Evolutionary conservation across 345 rosid species (phyloP), one percentile per base, ranked within the genome.

Genomic region (Eucalyptus melliodora): DNA sequence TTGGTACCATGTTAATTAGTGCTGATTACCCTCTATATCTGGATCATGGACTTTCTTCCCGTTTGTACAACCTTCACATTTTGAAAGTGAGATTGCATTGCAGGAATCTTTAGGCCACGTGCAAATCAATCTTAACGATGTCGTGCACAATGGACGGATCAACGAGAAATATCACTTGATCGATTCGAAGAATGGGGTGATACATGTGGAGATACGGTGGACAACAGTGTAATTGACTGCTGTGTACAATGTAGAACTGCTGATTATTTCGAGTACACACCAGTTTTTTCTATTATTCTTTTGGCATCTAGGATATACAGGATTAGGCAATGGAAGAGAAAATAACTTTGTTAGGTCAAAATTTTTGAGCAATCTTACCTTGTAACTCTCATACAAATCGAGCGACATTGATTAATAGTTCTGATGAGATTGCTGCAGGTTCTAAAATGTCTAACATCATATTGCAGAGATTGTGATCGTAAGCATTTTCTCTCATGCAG

Each of bases 21-120:
- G 83, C 83, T 4, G 47, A 37, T 77, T 40, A 40, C 83, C 24
- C 83, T 69, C 16, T 21, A 50, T 50, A 45, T 89, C 31, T 19
- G 26, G 56, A 37, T 23, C 82, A 50, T 19, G 30, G 44, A 34
- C 47, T 49, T 50, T 65, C 51, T 45, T 65, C 21, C 44, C 4
- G 11, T 34, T 31, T 26, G 16, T 47, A 50, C 42, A 42, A 50
- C 30, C 49, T 65, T 42, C 16, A 26, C 42, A 89, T 42, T 15
- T 45, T 60, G 53, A 47, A 14, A 56, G 59, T 21, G 31, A 45
- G 88, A 34, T 26, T 72, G 82, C 69, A 47, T 11, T 88, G 88
- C 62, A 97, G 99, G 99, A 97, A 93, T 90, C 93, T 30, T 82
- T 97, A 87, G 99, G 99, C 21, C 93, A 95, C 83, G 94, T 97